phyloP scores from a whole-genome alignment of 805 yeast genomes.

The Kurtzmaniella cleridarum region DNA sequence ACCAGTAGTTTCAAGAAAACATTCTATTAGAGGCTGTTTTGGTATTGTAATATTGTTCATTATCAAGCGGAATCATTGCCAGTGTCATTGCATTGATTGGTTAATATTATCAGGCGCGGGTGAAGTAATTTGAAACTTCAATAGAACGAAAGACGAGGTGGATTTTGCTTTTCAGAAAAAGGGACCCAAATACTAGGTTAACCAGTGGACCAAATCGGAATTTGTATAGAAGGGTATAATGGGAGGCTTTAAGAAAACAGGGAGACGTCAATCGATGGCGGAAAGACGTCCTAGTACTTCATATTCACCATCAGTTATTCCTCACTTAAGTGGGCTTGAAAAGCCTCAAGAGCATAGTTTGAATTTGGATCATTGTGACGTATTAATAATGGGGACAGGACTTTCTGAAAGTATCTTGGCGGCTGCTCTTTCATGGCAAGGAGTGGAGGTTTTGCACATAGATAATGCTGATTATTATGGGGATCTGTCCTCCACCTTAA shows the following conservation, averaged over 20 bases:
- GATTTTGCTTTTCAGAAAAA: no score
- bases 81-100: no score
- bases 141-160: no score
- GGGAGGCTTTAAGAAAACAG: constrained; percentile 19
- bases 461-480: constrained; percentile 86
- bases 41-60: no score
- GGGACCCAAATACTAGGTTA: no score
- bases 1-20: no score
- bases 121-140: no score
- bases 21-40: no score
- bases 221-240: neutral
- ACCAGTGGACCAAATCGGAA: neutral
- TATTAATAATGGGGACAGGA: constrained; percentile 90
- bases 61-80: no score
- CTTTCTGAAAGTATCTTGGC: constrained; percentile 82
- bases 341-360: constrained; percentile 64
- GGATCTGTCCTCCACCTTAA: constrained; percentile 78
- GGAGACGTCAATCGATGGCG: constrained; percentile 41
- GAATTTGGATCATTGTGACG: constrained; percentile 67
- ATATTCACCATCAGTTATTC: constrained; percentile 46
- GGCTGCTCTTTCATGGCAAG: constrained; percentile 96
- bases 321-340: constrained; percentile 73
- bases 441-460: constrained; percentile 88
- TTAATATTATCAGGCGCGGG: no score
- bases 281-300: constrained; percentile 41